Conservation (phyloP, 2,329 filamentous ascomycete species). For the Nemania bipapillata region DNA sequence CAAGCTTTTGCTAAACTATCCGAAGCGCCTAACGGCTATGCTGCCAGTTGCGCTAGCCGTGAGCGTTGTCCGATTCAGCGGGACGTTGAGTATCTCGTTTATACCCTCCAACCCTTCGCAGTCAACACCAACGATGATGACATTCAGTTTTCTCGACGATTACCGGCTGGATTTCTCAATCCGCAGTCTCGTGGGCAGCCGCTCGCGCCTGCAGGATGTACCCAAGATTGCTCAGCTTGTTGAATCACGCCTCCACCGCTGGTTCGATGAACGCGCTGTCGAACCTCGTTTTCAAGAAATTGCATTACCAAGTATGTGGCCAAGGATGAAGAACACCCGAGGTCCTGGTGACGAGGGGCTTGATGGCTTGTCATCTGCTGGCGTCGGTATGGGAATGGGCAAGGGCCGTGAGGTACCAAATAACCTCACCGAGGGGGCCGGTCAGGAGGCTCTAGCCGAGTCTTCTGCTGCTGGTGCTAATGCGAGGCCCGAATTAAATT, state of each 20-base stretch:
- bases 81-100: slow-evolving; percentile 92
- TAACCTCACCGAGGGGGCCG: slow-evolving; percentile 63
- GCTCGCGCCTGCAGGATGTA: slow-evolving; percentile 83
- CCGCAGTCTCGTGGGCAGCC: slow-evolving; percentile 79
- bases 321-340: slow-evolving; percentile 82
- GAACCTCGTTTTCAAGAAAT: slow-evolving; percentile 90
- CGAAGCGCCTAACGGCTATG: slow-evolving; percentile 86
- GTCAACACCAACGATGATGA: slow-evolving; percentile 84
- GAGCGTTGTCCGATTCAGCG: slow-evolving; percentile 91
- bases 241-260: slow-evolving; percentile 80
- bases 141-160: slow-evolving; percentile 92
- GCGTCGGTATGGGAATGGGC: slow-evolving; percentile 62
- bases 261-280: slow-evolving; percentile 88
- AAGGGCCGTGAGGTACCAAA: slow-evolving; percentile 66
- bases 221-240: slow-evolving; percentile 89
- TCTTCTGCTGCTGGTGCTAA: slow-evolving; percentile 44
- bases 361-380: slow-evolving; percentile 55
- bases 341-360: slow-evolving; percentile 70
- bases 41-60: slow-evolving; percentile 92
- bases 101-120: slow-evolving; percentile 78
- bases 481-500: slow-evolving; percentile 48
- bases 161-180: slow-evolving; percentile 86
- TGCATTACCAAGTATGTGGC: slow-evolving; percentile 83
- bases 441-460: slow-evolving; percentile 61
- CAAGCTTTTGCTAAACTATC: slow-evolving; percentile 92